Percentiles rank a stretch among this genome's conserved stretches.
phyloP scores from a whole-genome alignment of 2,329 filamentous ascomycete species.

The Aspergillus terreus region DNA sequence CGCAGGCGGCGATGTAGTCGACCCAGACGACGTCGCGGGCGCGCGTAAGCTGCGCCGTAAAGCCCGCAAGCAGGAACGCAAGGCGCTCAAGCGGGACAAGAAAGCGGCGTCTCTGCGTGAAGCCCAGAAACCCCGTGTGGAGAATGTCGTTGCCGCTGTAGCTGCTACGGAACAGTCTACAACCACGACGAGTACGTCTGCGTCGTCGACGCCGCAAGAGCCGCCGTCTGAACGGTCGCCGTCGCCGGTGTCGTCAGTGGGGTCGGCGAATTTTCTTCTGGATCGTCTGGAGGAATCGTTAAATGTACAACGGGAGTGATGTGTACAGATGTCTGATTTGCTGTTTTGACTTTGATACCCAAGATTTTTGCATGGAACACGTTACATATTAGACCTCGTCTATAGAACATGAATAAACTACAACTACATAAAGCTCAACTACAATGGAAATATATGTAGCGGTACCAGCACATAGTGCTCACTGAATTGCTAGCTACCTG shows the following conservation, averaged over 20 bases:
- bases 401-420: neutral
- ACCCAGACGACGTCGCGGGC: conserved; percentile 5
- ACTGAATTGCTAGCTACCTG: conserved; percentile 9
- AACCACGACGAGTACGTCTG: neutral
- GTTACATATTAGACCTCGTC: neutral
- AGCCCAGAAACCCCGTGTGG: neutral
- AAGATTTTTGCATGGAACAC: neutral
- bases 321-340: too few relatives aligned
- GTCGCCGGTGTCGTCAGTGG: conserved; percentile 16
- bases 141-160: conserved; percentile 2
- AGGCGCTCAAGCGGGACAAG: conserved; percentile 20
- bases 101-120: conserved; percentile 5
- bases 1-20: neutral
- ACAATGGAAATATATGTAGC: neutral
- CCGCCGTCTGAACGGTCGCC: conserved; percentile 8
- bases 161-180: neutral
- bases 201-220: neutral
- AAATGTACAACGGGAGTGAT: conserved; percentile 3
- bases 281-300: conserved; percentile 24
- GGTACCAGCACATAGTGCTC: conserved; percentile 1
- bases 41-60: conserved; percentile 15
- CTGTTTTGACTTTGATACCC: neutral
- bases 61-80: conserved; percentile 16
- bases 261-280: conserved; percentile 21
- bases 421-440: neutral